Evolutionary conservation across 768 basidiomycete species (phyloP).

Genomic region (Symmetrospora coprosmae): DNA sequence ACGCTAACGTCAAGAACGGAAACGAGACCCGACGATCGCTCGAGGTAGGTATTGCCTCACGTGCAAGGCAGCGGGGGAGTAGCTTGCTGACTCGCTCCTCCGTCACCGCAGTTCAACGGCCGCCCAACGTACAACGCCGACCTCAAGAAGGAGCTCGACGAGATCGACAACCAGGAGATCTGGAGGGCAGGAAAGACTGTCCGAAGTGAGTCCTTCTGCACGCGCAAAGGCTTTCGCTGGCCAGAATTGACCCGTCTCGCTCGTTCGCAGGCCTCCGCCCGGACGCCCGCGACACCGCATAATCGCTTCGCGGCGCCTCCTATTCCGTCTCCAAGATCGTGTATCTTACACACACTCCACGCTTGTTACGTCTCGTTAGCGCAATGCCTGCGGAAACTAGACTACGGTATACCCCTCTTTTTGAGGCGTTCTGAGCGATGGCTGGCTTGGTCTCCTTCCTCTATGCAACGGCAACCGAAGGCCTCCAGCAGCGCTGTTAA

Average conservation of each 20-base stretch:
- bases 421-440: too few relatives aligned
- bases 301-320: neutral
- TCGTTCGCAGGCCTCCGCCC: conserved; percentile 13
- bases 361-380: too few relatives aligned
- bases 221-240: neutral
- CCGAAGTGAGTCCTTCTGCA: conserved; percentile 39
- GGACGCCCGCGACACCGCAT: conserved; percentile 9
- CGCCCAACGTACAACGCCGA: conserved; percentile 83
- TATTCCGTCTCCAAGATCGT: neutral
- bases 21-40: conserved; percentile 94
- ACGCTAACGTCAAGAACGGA: conserved; percentile 84
- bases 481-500: too few relatives aligned
- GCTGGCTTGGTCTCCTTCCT: too few relatives aligned
- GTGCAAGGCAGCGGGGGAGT: neutral
- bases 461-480: too few relatives aligned
- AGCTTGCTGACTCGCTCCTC: neutral
- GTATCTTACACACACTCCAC: too few relatives aligned
- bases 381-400: too few relatives aligned
- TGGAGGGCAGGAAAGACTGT: conserved; percentile 95
- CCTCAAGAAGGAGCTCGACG: conserved; percentile 75
- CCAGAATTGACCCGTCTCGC: neutral
- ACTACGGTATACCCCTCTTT: too few relatives aligned
- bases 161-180: conserved; percentile 96
- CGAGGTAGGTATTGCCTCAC: conserved; percentile 40
- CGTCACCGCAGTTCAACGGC: conserved; percentile 58